phyloP scores from a whole-genome alignment of 208 protist genomes.

The Trypanosomatidae sp. region DNA sequence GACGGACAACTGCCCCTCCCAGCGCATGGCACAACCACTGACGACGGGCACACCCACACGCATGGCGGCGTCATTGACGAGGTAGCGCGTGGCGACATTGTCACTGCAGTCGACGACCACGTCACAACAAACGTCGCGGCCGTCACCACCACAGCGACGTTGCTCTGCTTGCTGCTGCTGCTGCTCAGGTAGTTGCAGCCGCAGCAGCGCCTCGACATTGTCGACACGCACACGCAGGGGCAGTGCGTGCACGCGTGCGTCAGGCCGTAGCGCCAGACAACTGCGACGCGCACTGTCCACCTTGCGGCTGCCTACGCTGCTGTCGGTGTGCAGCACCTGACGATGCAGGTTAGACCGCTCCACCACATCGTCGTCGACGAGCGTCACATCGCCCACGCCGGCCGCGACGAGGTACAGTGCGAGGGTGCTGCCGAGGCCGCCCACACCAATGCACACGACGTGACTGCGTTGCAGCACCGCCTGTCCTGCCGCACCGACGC shows the following conservation, averaged over 20 bases:
- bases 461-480: slow-evolving; percentile 23
- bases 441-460: slow-evolving; percentile 88
- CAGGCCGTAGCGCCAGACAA: slow-evolving; percentile 57
- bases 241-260: slow-evolving; percentile 18
- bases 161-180: too few species aligned
- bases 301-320: slow-evolving; percentile 50
- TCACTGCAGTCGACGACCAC: slow-evolving; percentile 90
- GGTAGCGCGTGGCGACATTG: slow-evolving; percentile 89
- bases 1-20: slow-evolving; percentile 91
- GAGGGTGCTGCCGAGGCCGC: slow-evolving; percentile 90
- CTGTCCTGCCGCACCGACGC: slow-evolving; percentile 70
- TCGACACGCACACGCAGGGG: slow-evolving; percentile 16
- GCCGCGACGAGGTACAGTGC: slow-evolving; percentile 88
- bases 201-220: slow-evolving; percentile 71
- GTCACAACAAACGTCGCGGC: too few species aligned
- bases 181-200: not conserved
- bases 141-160: too few species aligned
- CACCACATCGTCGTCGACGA: slow-evolving; percentile 91
- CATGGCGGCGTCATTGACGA: slow-evolving; percentile 92
- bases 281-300: slow-evolving; percentile 58
- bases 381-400: slow-evolving; percentile 79
- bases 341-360: slow-evolving; percentile 91
- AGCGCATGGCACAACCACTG: slow-evolving; percentile 89
- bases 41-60: slow-evolving; percentile 76
- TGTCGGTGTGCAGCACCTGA: slow-evolving; percentile 87